These are phyloP conservation scores for Sergeia podlipaevii DNA, from an alignment of 208 protist species.

Conservation along the genomic window DNA sequence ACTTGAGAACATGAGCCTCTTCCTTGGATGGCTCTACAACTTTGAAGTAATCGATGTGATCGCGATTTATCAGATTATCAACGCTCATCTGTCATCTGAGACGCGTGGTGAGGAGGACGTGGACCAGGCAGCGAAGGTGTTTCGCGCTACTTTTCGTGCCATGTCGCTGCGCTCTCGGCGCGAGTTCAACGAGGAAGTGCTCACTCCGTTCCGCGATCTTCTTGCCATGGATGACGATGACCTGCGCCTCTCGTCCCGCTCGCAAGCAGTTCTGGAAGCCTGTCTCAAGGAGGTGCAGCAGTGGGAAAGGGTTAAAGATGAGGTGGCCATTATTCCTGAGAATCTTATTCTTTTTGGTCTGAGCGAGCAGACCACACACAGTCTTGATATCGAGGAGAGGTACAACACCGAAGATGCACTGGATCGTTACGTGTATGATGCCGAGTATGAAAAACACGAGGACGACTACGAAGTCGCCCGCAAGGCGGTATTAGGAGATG, in stretches of 20 bases:
- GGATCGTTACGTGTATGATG: conserved; percentile 94
- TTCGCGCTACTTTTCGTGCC: conserved; percentile 64
- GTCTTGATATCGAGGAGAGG: conserved; percentile 91
- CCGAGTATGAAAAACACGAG: conserved; percentile 93
- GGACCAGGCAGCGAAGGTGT: conserved; percentile 86
- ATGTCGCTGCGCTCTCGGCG: conserved; percentile 52
- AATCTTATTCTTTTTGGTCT: conserved; percentile 93
- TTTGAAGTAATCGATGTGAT: conserved; percentile 72
- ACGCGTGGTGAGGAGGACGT: conserved; percentile 94
- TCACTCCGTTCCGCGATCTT: conserved; percentile 75
- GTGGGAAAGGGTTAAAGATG: conserved; percentile 86
- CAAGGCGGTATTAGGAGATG: conserved; percentile 90
- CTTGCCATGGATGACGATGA: conserved; percentile 92
- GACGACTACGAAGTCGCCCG: conserved; percentile 90
- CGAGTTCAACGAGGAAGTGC: conserved; percentile 68
- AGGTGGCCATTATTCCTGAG: conserved; percentile 63
- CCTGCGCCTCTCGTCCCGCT: conserved; percentile 84
- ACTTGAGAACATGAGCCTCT: conserved; percentile 67
- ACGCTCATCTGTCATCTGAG: conserved; percentile 65
- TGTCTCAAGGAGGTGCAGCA: conserved; percentile 89
- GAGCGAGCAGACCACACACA: conserved; percentile 95
- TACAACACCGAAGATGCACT: conserved; percentile 84
- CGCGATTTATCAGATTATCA: conserved; percentile 75
- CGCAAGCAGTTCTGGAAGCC: conserved; percentile 97
- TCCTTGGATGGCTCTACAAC: conserved; percentile 73